These are phyloP conservation scores for Aspergillus unguis DNA, from an alignment of 2,329 filamentous ascomycete genomes.

Conservation along the genomic window DNA sequence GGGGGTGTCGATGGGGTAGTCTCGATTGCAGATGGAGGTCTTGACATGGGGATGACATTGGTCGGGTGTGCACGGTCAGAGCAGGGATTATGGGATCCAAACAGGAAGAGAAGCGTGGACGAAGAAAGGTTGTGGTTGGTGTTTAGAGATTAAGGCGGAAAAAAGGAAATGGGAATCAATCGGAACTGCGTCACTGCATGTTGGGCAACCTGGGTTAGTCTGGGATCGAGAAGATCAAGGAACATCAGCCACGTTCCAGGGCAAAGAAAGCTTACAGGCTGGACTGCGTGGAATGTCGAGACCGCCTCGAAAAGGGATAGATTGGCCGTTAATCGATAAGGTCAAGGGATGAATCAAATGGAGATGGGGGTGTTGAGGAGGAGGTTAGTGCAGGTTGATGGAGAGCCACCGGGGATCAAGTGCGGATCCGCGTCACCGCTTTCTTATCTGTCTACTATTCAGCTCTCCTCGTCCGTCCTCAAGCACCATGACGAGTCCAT, in stretches of 20 bases:
- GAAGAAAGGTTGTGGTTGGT: conserved; percentile 18
- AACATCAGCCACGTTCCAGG: conserved; percentile 28
- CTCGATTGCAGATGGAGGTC: conserved; percentile 42
- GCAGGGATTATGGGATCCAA: conserved; percentile 15
- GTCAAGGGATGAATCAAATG: conserved; percentile 9
- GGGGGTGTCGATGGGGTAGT: conserved; percentile 40
- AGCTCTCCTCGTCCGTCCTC: no score
- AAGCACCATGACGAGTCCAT: no score
- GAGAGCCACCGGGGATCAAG: conserved; percentile 14
- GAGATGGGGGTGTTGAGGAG: conserved; percentile 2
- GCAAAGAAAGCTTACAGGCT: conserved; percentile 32
- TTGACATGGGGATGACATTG: conserved; percentile 54
- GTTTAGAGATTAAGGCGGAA: conserved; percentile 14
- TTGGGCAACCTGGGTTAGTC: neutral
- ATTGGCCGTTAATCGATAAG: neutral
- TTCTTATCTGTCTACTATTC: conserved; percentile 7
- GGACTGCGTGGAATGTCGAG: neutral
- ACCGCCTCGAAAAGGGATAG: conserved; percentile 13
- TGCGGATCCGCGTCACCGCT: conserved; percentile 25
- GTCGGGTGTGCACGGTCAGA: conserved; percentile 34
- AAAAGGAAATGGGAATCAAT: conserved; percentile 10
- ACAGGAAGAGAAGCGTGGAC: conserved; percentile 15
- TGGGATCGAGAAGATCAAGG: conserved; percentile 14
- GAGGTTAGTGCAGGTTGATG: conserved; percentile 5
- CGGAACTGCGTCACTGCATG: conserved; percentile 26